Conservation (phyloP, 164 flowering plant species). For the Cinnamomum micranthum region DNA sequence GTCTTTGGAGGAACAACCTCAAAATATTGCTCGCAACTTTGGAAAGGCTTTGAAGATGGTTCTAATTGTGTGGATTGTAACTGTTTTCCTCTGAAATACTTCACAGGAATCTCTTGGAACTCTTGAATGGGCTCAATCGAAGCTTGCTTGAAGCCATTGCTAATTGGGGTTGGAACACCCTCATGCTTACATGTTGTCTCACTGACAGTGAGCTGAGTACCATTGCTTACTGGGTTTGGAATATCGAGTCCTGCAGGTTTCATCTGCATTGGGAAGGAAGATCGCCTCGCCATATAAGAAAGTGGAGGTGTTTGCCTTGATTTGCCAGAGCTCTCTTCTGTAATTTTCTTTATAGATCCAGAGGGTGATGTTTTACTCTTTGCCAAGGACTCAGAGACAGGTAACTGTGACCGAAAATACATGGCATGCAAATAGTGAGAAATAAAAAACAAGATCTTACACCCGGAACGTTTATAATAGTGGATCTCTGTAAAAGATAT, state of each 20-base stretch:
- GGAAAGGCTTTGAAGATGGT: slow-evolving; percentile 58
- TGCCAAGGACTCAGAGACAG: slow-evolving; percentile 54
- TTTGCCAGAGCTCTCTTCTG: slow-evolving; percentile 55
- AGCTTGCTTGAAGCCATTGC: slow-evolving; percentile 18
- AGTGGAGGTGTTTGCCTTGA: slow-evolving; percentile 61
- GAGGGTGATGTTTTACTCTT: slow-evolving; percentile 60
- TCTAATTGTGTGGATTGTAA: slow-evolving; percentile 54
- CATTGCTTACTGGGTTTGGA: slow-evolving; percentile 22
- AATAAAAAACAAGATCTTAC: not conserved
- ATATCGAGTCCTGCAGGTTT: slow-evolving; percentile 39
- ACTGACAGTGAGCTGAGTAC: slow-evolving; percentile 22
- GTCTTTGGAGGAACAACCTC: slow-evolving; percentile 36
- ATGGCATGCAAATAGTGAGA: slow-evolving; percentile 2
- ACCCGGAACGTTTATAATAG: not conserved
- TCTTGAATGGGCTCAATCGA: slow-evolving; percentile 20
- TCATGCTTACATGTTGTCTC: slow-evolving; percentile 34
- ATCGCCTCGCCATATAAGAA: slow-evolving; percentile 39
- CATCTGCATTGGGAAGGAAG: slow-evolving; percentile 52
- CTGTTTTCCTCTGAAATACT: slow-evolving; percentile 29
- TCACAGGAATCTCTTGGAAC: slow-evolving; percentile 22
- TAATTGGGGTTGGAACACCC: slow-evolving; percentile 16
- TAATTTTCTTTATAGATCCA: slow-evolving; percentile 42
- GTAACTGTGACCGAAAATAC: slow-evolving; percentile 44
- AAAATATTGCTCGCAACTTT: slow-evolving; percentile 39
- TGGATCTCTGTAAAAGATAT: not conserved